Evolutionary conservation across 2,329 filamentous ascomycete genomes (phyloP).

Genomic region (Exophiala alcalophila): DNA sequence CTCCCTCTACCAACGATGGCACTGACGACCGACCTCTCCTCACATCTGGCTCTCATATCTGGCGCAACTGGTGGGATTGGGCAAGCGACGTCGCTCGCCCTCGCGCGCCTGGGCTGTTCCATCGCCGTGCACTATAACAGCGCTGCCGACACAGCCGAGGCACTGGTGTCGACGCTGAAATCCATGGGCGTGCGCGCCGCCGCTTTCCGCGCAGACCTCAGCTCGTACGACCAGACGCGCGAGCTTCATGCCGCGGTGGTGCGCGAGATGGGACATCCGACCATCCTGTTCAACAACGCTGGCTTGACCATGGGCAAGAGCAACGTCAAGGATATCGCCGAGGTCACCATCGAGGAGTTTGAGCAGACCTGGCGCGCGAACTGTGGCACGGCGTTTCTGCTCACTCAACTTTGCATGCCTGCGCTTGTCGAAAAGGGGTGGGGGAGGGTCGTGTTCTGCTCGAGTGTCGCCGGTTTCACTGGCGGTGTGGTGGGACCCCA

Average conservation of each 20-base stretch:
- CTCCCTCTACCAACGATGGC: slow-evolving; percentile 6
- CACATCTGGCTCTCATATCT: slow-evolving; percentile 38
- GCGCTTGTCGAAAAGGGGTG: slow-evolving; percentile 59
- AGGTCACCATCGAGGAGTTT: slow-evolving; percentile 63
- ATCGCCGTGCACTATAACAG: slow-evolving; percentile 46
- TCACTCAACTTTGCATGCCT: slow-evolving; percentile 59
- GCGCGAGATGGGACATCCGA: slow-evolving; percentile 35
- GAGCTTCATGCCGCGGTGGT: slow-evolving; percentile 36
- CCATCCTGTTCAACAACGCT: slow-evolving; percentile 53
- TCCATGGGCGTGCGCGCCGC: slow-evolving; percentile 33
- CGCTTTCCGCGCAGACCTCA: slow-evolving; percentile 39
- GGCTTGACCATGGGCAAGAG: slow-evolving; percentile 57
- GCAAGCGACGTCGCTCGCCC: slow-evolving; percentile 39
- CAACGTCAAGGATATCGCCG: slow-evolving; percentile 44
- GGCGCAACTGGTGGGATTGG: slow-evolving; percentile 48
- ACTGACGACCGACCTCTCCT: slow-evolving; percentile 21
- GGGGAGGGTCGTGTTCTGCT: slow-evolving; percentile 64
- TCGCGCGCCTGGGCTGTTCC: slow-evolving; percentile 43
- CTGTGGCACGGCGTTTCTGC: slow-evolving; percentile 59
- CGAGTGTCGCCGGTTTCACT: slow-evolving; percentile 61
- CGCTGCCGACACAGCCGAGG: slow-evolving; percentile 33
- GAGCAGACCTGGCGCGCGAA: slow-evolving; percentile 63
- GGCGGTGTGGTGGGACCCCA: slow-evolving; percentile 62
- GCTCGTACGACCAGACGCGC: slow-evolving; percentile 38
- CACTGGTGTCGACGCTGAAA: slow-evolving; percentile 34